phyloP scores from a whole-genome alignment of 1,284 basidiomycete species.

The Apiotrichum brassicae region DNA sequence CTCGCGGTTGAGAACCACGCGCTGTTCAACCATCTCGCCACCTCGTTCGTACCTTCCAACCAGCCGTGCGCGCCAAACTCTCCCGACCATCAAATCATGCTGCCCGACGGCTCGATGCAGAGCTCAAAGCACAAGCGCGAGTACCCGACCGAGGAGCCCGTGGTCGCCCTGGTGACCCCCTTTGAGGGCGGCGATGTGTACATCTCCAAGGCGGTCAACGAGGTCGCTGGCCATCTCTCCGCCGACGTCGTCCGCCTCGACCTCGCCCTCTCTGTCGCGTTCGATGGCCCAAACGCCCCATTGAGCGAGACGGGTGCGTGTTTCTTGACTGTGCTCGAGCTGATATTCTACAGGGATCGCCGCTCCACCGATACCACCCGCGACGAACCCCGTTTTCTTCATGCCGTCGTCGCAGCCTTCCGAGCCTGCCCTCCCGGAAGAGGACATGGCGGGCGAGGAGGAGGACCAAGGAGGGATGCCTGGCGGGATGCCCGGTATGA shows the following conservation, averaged over 20 bases:
- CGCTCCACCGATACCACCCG: constrained; percentile 17
- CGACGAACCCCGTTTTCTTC: constrained; percentile 51
- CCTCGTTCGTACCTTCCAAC: constrained; percentile 15
- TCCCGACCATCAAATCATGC: background rate
- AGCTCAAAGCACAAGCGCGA: background rate
- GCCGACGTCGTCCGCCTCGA: constrained; percentile 77
- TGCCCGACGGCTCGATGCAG: background rate
- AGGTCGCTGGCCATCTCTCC: constrained; percentile 62
- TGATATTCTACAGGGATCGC: constrained; percentile 14
- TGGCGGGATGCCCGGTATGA: background rate
- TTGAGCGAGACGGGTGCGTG: constrained; percentile 61
- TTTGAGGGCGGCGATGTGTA: constrained; percentile 77
- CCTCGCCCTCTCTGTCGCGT: constrained; percentile 54
- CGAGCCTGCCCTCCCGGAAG: constrained; percentile 10
- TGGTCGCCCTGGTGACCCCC: constrained; percentile 71
- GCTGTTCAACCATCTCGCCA: constrained; percentile 19
- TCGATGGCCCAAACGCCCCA: constrained; percentile 53
- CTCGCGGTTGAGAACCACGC: constrained; percentile 11
- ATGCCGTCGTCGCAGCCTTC: constrained; percentile 53
- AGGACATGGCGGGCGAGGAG: constrained; percentile 6
- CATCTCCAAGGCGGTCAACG: constrained; percentile 66
- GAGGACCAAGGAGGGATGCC: constrained; percentile 3
- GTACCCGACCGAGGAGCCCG: constrained; percentile 48
- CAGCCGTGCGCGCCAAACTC: constrained; percentile 5
- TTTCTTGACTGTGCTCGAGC: constrained; percentile 53